These are phyloP conservation scores for Astrothelium macrocarpum DNA, from an alignment of 495 filamentous ascomycete genomes.

Conservation along the genomic window DNA sequence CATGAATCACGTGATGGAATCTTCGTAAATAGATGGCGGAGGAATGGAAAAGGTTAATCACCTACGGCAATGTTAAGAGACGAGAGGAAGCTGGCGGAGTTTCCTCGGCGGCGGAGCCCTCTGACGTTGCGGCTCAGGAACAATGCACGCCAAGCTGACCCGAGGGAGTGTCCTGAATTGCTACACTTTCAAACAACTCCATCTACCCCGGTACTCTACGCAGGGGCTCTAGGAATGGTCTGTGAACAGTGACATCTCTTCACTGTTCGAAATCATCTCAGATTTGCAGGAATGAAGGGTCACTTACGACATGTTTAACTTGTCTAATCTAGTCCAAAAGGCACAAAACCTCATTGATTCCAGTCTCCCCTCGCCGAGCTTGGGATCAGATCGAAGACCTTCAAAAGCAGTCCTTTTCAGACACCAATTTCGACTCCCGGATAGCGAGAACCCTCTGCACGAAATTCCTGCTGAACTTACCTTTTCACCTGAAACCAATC, in stretches of 20 bases:
- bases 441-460: conserved; percentile 80
- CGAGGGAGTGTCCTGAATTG: neutral
- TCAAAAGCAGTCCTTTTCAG: conserved; percentile 91
- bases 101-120: neutral
- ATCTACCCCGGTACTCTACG: neutral
- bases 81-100: neutral
- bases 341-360: conserved; percentile 88
- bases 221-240: neutral
- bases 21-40: too few species aligned
- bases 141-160: neutral
- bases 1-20: too few species aligned
- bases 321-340: conserved; percentile 86
- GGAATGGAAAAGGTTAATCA: too few species aligned
- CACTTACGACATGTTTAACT: conserved; percentile 53
- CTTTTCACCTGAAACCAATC: conserved; percentile 37
- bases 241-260: neutral
- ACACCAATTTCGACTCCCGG: conserved; percentile 89
- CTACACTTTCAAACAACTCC: neutral
- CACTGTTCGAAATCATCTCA: neutral
- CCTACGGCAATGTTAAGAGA: too few species aligned
- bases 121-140: conserved; percentile 5
- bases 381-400: conserved; percentile 55
- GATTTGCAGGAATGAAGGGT: neutral
- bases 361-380: conserved; percentile 46
- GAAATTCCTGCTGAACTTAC: conserved; percentile 95